Evolutionary conservation across 208 protist genomes (phyloP).

Genomic region (Wallacemonas sp.): DNA sequence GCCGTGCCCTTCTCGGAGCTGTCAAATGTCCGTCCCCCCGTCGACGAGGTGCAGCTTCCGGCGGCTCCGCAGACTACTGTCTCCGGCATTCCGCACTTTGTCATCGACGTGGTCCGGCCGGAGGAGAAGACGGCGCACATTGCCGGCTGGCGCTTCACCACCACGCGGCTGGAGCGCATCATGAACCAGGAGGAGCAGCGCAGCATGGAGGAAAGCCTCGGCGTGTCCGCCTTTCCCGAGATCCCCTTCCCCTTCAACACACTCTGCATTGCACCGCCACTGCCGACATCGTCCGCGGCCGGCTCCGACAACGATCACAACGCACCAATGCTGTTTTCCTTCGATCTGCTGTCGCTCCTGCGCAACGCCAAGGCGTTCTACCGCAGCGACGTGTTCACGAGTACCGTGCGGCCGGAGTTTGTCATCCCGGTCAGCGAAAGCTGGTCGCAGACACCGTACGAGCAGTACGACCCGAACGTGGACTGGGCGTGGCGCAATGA

Average conservation of each 20-base stretch:
- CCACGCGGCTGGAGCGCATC: conserved; percentile 63
- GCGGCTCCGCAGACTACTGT: conserved; percentile 20
- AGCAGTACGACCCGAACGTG: conserved; percentile 63
- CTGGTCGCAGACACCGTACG: conserved; percentile 56
- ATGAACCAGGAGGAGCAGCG: conserved; percentile 58
- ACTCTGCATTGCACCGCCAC: conserved; percentile 35
- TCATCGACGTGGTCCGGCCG: conserved; percentile 36
- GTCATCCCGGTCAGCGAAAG: conserved; percentile 59
- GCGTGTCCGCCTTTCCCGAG: conserved; percentile 66
- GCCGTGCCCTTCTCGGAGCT: conserved; percentile 6
- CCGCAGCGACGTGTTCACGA: conserved; percentile 43
- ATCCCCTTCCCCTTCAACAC: conserved; percentile 74
- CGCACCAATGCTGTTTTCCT: conserved; percentile 44
- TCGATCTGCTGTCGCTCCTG: conserved; percentile 53
- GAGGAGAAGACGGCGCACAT: conserved; percentile 32
- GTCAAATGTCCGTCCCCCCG: not conserved
- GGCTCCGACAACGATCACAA: not conserved
- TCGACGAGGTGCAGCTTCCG: conserved; percentile 11
- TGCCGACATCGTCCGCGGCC: not conserved
- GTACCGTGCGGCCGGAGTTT: conserved; percentile 35
- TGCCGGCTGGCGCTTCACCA: conserved; percentile 59
- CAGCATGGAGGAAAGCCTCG: conserved; percentile 42
- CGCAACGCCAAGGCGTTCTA: conserved; percentile 64
- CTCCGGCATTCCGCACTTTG: conserved; percentile 40
- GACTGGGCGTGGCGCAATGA: conserved; percentile 89